Base-by-base conservation (phyloP, 192 early-diverging fungal species). In the Coemansia sp. region DNA sequence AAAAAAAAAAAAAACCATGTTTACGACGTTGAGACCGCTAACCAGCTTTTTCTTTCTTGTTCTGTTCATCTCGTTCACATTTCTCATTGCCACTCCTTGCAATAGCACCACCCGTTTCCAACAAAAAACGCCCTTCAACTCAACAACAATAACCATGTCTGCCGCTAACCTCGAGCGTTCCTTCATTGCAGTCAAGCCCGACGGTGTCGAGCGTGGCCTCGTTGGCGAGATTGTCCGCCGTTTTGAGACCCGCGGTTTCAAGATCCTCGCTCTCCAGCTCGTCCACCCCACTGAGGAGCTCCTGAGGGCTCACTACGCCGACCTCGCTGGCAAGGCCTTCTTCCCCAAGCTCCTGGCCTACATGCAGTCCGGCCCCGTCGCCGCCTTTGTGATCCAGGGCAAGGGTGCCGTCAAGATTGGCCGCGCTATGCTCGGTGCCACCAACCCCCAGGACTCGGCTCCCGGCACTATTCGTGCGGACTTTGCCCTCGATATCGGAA, bases 381-480 rank as follows among this genome's bases (percentile, higher is more conserved):
- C 94, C 62, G 94, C 88, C 77, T 95, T 97, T 91, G 96, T 97
- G 67, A 94, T 92, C 90, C 77, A 84, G 72, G 96, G 96, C 64
- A 94, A 94, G 89, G 87, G 88, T 29, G 93, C 84, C 56, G 93
- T 96, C 86, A 93, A 93, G 89, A 88, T 88, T 71, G 96, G 96
- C 64, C 94, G 96, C 79, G 82, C 83, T 53, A 85, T 95, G 76
- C 86, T 96, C 24, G 93, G 93, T 60, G 92, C 91, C 71, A 97
- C 96, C 88, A 93, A 96, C 89, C 96, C 96, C 70, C 85, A 94
- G 67, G 87, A 86, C 74, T 91, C 90, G 65, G 83, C 84, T 61
- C 94, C 96, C 59, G 96, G 96, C 62, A 94, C 95, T 76, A 97
- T 97, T 86, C 94, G 95, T 85, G 95, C 93, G 62, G 95, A 97